Evolutionary conservation across 1,284 basidiomycete genomes (phyloP).

Genomic region (Leccinum pseudoinsigne): DNA sequence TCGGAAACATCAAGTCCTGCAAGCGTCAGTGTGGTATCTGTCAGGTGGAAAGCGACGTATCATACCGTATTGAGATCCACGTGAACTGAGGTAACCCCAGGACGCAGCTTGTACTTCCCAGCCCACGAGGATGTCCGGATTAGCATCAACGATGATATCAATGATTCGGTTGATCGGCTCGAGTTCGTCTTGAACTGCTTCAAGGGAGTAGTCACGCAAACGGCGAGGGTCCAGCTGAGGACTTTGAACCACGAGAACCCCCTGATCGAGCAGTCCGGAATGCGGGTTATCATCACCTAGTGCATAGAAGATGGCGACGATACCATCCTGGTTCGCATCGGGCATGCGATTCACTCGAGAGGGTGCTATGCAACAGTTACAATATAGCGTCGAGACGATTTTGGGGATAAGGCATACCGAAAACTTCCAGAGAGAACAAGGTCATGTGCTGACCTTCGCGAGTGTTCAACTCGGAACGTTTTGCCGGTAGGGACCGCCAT

Average conservation of each 20-base stretch:
- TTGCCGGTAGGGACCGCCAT: slow-evolving; percentile 56
- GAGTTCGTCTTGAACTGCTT: slow-evolving; percentile 71
- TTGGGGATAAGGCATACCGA: slow-evolving; percentile 51
- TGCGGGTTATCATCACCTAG: slow-evolving; percentile 46
- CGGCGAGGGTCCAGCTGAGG: slow-evolving; percentile 39
- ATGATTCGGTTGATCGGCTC: slow-evolving; percentile 82
- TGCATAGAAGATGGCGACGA: slow-evolving; percentile 73
- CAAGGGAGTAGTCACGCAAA: slow-evolving; percentile 48
- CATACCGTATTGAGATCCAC: slow-evolving; percentile 65
- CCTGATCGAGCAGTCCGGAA: slow-evolving; percentile 47
- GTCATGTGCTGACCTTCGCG: slow-evolving; percentile 81
- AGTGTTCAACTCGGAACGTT: slow-evolving; percentile 37
- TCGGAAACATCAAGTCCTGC: slow-evolving; percentile 70
- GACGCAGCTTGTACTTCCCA: slow-evolving; percentile 90
- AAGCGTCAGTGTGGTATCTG: slow-evolving; percentile 2
- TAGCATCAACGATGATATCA: slow-evolving; percentile 75
- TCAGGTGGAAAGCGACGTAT: neutral
- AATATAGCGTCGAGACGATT: neutral
- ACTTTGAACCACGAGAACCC: slow-evolving; percentile 60
- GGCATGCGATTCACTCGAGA: slow-evolving; percentile 67
- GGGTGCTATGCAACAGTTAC: slow-evolving; percentile 44
- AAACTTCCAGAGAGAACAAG: slow-evolving; percentile 80
- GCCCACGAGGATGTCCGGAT: slow-evolving; percentile 91
- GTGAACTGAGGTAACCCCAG: slow-evolving; percentile 89
- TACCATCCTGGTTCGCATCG: slow-evolving; percentile 69